Conservation (phyloP, 768 basidiomycete species). For the Brasilioporus rufonigricans region DNA sequence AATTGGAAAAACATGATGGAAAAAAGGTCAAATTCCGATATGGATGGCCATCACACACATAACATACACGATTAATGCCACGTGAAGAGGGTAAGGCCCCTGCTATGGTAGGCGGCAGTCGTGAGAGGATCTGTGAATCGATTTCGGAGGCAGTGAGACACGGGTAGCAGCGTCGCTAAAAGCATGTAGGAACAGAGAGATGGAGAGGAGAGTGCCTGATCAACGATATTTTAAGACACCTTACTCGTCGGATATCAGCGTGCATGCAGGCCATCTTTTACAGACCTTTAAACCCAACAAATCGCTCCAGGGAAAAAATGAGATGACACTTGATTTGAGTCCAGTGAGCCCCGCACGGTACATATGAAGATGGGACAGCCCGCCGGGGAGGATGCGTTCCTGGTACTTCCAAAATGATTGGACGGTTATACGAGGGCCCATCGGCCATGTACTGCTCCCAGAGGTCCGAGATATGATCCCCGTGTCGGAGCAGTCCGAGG, state of each 20-base stretch:
- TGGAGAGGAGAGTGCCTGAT: conserved; percentile 17
- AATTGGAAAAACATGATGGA: conserved; percentile 1
- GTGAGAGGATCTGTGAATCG: conserved; percentile 28
- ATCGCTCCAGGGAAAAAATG: neutral
- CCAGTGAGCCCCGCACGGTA: neutral
- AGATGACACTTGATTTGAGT: neutral
- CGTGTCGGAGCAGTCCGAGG: conserved; percentile 16
- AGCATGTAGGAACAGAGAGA: conserved; percentile 6
- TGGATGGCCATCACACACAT: conserved; percentile 7
- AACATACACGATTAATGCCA: conserved; percentile 13
- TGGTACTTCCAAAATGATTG: neutral
- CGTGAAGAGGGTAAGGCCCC: neutral
- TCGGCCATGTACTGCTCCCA: neutral
- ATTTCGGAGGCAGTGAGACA: conserved; percentile 5
- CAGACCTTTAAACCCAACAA: neutral
- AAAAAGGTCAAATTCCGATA: conserved; percentile 17
- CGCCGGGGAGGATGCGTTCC: neutral
- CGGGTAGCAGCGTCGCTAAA: conserved; percentile 8
- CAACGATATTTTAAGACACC: conserved; percentile 19
- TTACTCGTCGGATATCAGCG: conserved; percentile 4
- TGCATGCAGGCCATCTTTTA: neutral
- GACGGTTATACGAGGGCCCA: neutral
- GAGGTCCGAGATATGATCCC: conserved; percentile 1
- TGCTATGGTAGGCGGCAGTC: conserved; percentile 5
- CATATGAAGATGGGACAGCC: neutral